phyloP scores from a whole-genome alignment of 108 stramenopile genomes.

The Skeletonema potamos region DNA sequence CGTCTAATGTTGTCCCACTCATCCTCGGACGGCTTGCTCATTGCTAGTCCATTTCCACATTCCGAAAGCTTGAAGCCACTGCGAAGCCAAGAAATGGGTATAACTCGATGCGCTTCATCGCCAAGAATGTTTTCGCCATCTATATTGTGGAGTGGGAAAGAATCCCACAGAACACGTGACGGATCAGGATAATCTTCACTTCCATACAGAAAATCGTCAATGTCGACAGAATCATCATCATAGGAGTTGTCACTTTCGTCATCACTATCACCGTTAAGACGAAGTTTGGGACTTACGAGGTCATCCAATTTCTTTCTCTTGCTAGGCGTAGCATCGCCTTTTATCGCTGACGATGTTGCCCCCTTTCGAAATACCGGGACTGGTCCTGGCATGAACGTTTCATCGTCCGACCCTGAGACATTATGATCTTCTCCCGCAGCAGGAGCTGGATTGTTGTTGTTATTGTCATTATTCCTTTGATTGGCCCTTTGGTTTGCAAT shows the following conservation, averaged over 20 bases:
- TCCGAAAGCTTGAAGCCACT: conserved; percentile 37
- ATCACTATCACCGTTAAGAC: conserved; percentile 2
- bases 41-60: conserved; percentile 34
- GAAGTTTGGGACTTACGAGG: background rate
- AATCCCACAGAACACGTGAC: conserved; percentile 27
- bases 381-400: conserved; percentile 11
- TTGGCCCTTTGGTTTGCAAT: background rate
- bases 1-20: conserved; percentile 21
- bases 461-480: background rate
- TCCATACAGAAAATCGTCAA: conserved; percentile 14
- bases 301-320: conserved; percentile 27
- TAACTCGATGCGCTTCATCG: background rate
- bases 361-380: conserved; percentile 24
- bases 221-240: conserved; percentile 14
- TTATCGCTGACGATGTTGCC: background rate
- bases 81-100: conserved; percentile 40
- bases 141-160: conserved; percentile 15
- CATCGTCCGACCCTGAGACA: conserved; percentile 33
- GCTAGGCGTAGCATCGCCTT: background rate
- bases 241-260: conserved; percentile 15
- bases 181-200: conserved; percentile 16
- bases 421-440: conserved; percentile 5
- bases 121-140: conserved; percentile 10
- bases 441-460: conserved; percentile 1
- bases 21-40: conserved; percentile 17